Evolutionary conservation across 169 alveolate species (phyloP).

Genomic region (Cryptosporidium parvum): DNA sequence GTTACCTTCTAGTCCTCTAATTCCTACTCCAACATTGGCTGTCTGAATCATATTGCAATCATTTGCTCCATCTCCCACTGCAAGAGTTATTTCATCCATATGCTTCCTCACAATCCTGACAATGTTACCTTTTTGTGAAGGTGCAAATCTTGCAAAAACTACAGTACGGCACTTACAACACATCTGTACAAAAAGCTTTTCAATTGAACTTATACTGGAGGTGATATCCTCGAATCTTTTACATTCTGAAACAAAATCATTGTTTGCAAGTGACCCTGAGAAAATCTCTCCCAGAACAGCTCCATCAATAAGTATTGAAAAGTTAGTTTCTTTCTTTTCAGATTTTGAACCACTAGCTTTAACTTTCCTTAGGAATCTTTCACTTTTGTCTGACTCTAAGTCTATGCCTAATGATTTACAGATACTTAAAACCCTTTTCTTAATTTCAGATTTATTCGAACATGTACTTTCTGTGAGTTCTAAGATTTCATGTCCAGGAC

Average conservation of each 20-base stretch:
- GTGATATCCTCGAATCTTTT: constrained; percentile 76
- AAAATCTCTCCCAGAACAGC: constrained; percentile 57
- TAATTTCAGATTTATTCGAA: constrained; percentile 48
- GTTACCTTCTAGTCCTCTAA: constrained; percentile 96
- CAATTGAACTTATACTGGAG: constrained; percentile 66
- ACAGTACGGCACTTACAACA: constrained; percentile 79
- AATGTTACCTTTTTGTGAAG: constrained; percentile 85
- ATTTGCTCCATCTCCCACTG: constrained; percentile 99
- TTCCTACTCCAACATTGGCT: constrained; percentile 98
- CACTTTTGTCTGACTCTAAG: neutral
- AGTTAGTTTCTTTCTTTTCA: neutral
- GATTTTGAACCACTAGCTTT: neutral
- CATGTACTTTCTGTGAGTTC: constrained; percentile 60
- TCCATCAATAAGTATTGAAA: constrained; percentile 67
- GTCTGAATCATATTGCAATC: constrained; percentile 98
- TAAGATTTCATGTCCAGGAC: constrained; percentile 35
- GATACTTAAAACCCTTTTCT: constrained; percentile 26
- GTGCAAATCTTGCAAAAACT: constrained; percentile 81
- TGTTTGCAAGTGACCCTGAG: constrained; percentile 67
- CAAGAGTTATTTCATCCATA: constrained; percentile 81
- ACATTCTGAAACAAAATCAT: constrained; percentile 9
- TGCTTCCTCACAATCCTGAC: constrained; percentile 82
- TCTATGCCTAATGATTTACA: constrained; percentile 34
- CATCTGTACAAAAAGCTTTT: constrained; percentile 77
- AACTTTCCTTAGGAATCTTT: constrained; percentile 12